Percentiles rank a stretch among this genome's conserved stretches.
Conservation (phyloP, 1,139 yeast genomes). For the Nakaseomyces delphensis region DNA sequence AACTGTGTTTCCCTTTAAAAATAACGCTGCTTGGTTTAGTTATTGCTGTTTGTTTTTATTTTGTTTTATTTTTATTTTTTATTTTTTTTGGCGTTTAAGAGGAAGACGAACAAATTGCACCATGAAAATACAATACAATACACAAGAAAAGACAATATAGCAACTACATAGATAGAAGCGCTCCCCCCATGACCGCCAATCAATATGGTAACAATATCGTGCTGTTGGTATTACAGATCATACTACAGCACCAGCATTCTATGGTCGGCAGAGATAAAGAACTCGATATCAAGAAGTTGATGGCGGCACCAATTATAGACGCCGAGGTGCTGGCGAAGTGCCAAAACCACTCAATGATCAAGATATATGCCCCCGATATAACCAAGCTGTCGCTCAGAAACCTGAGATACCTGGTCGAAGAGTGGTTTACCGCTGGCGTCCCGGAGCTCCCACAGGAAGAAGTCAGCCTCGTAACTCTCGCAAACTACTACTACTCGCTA, state of each 20-base stretch:
- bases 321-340: conserved; percentile 18
- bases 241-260: conserved; percentile 25
- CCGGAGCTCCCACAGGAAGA: conserved; percentile 10
- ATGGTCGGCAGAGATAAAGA: conserved; percentile 19
- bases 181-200: not conserved
- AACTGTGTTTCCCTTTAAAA: too few species aligned
- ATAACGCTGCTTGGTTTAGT: not conserved
- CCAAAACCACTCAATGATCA: conserved; percentile 19
- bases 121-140: too few species aligned
- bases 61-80: not conserved
- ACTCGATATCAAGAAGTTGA: conserved; percentile 14
- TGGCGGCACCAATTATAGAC: conserved; percentile 26
- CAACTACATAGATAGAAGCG: not conserved
- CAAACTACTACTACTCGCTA: conserved; percentile 24
- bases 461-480: conserved; percentile 21
- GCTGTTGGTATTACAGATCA: conserved; percentile 24
- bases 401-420: conserved; percentile 19
- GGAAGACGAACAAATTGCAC: too few species aligned
- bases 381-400: conserved; percentile 17
- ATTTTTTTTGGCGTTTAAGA: not conserved
- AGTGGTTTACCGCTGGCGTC: conserved; percentile 17
- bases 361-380: conserved; percentile 22
- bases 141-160: too few species aligned
- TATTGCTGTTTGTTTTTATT: too few species aligned
- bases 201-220: conserved; percentile 16